phyloP scores from a whole-genome alignment of 192 early-diverging fungal species.

The Backusella mclennaniae region DNA sequence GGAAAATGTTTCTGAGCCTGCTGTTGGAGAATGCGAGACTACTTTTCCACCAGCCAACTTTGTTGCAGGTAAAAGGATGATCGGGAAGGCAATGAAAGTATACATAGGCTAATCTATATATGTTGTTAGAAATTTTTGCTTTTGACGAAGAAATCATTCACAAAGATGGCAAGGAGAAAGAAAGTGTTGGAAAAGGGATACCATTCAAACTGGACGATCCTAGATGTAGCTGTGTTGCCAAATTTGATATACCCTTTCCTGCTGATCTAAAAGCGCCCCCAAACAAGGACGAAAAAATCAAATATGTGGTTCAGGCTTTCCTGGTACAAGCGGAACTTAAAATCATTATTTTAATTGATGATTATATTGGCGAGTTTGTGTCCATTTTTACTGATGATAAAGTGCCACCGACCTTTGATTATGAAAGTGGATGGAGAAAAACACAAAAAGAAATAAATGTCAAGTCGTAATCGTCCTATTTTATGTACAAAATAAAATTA shows the following conservation, averaged over 20 bases:
- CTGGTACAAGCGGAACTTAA: background rate
- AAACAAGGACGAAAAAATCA: background rate
- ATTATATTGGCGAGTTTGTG: background rate
- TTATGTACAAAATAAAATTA: background rate
- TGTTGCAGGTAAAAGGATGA: background rate
- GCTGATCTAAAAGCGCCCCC: background rate
- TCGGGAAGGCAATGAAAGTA: background rate
- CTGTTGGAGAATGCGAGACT: background rate
- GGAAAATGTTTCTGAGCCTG: background rate
- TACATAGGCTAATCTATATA: background rate
- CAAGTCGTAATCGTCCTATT: background rate
- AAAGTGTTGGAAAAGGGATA: background rate
- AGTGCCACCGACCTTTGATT: background rate
- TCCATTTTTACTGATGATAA: background rate
- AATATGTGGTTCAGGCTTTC: background rate
- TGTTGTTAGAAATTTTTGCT: background rate
- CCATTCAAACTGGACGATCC: background rate
- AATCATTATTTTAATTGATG: constrained; percentile 4
- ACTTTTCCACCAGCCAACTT: background rate
- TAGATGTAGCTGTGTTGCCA: background rate
- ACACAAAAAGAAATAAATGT: background rate
- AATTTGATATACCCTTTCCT: background rate
- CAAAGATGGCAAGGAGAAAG: background rate
- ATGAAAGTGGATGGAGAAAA: background rate
- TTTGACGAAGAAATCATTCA: background rate